Evolutionary conservation across 2,329 filamentous ascomycete species (phyloP), one percentile per base, ranked within the genome.

Genomic region (Parastagonospora avenae): DNA sequence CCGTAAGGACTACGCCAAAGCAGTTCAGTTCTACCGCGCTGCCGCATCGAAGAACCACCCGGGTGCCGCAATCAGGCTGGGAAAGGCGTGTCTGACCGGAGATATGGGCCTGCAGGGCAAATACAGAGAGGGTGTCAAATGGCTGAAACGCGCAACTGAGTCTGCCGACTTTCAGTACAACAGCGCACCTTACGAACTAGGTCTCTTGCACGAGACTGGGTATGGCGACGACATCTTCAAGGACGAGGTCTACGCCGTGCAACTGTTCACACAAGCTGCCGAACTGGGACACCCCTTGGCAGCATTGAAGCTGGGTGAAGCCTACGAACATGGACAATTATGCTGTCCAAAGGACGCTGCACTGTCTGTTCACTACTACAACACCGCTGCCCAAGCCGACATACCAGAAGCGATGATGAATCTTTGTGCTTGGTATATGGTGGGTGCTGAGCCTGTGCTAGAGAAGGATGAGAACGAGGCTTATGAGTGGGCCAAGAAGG

Each of bases 381-480:
- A 93, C 1, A 88, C 87, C 24, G 93, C 94, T 10, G 94, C 94
- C 2, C 90, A 96, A 67, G 82, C 83, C 39, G 91, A 91, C 1
- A 89, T 97, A 67, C 82, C 92, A 0, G 83, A 86, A 41, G 93
- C 92, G 41, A 97, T 97, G 92, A 96, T 99, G 92, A 93, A 93
- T 4, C 80, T 99, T 8, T 99, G 94, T 75, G 94, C 94, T 9
- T 99, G 94, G 94, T 99, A 97, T 74, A 89, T 97, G 82, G 89
- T 97, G 35, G 94, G 94, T 9, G 94, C 94, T 1, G 89, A 92
- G 61, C 92, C 92, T 0, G 86, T 97, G 11, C 77, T 99, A 16
- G 92, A 96, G 54, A 96, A 94, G 75, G 93, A 99, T 65, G 93
- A 97, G 73, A 88, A 89, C 62, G 94, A 99, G 74, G 94, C 94